Percentiles rank a stretch among this genome's conserved stretches.
These are phyloP conservation scores for Gypsophila paniculata DNA, from an alignment of 179 eudicot species.

Conservation along the genomic window DNA sequence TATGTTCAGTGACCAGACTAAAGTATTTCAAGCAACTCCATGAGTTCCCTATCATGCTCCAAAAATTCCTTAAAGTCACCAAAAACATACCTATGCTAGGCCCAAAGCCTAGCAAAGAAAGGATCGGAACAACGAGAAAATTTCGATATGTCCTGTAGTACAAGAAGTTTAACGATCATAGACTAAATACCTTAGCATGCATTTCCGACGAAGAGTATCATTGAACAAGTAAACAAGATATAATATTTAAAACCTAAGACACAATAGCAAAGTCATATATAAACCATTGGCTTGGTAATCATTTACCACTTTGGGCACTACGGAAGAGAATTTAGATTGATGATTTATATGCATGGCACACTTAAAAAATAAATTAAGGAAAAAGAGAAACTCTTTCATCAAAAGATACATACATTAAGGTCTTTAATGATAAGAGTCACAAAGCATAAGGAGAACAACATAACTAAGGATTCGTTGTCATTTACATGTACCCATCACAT, in stretches of 20 bases:
- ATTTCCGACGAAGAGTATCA: no score
- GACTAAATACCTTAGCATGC: no score
- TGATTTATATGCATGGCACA: neutral
- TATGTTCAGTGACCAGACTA: neutral
- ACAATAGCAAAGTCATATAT: neutral
- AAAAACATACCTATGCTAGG: neutral
- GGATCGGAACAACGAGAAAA: neutral
- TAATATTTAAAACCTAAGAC: neutral
- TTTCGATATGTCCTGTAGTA: neutral
- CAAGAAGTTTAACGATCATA: neutral
- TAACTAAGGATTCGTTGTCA: conserved; percentile 10
- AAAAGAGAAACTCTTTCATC: neutral
- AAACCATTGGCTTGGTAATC: neutral
- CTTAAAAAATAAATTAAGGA: neutral
- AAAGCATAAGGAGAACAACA: conserved; percentile 5
- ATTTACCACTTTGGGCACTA: neutral
- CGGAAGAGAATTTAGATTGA: neutral
- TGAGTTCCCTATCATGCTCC: neutral
- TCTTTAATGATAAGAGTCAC: neutral
- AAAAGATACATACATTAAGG: conserved; percentile 2
- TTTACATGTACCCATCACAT: conserved; percentile 8
- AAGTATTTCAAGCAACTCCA: neutral
- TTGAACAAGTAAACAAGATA: no score
- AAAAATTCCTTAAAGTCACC: neutral
- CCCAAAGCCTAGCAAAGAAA: neutral